Percentiles rank a stretch among this genome's conserved stretches.
These are phyloP conservation scores for Sordariomycetes sp. DNA, from an alignment of 2,329 filamentous ascomycete species.

Conservation along the genomic window DNA sequence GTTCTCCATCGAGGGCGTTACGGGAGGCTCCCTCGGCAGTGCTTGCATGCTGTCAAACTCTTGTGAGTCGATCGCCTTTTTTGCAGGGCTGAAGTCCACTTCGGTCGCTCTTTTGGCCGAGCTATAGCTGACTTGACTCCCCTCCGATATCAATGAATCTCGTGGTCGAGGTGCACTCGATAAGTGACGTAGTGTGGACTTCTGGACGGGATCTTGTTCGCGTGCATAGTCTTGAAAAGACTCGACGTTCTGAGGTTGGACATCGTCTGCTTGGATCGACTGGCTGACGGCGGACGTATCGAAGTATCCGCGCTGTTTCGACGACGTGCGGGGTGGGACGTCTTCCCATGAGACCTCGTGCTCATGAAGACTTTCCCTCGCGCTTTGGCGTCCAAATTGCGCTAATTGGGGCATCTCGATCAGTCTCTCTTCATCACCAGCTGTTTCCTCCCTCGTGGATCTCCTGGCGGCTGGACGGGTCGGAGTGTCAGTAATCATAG, in stretches of 20 bases:
- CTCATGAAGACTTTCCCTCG: neutral
- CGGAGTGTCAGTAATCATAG: no score
- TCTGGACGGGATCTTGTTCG: no score
- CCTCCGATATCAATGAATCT: neutral
- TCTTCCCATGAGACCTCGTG: conserved; percentile 11
- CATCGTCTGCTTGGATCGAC: no score
- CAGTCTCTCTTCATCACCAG: no score
- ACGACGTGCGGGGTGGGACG: conserved; percentile 18
- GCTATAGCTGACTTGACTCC: neutral
- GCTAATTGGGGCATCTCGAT: no score
- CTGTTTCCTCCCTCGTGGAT: no score
- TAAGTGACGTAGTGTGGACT: no score
- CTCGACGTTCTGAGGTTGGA: no score
- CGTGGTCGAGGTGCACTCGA: no score
- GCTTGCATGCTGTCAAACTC: neutral
- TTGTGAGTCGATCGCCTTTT: neutral
- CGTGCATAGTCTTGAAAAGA: no score
- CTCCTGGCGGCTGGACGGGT: no score
- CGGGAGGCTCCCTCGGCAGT: neutral
- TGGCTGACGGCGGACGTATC: no score
- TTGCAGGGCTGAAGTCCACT: neutral
- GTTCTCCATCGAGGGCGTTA: neutral
- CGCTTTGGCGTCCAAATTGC: neutral
- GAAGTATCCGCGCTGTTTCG: conserved; percentile 6
- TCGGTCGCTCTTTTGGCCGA: neutral